These are phyloP conservation scores for Cadophora malorum DNA, from an alignment of 2,329 filamentous ascomycete genomes.

Conservation along the genomic window DNA sequence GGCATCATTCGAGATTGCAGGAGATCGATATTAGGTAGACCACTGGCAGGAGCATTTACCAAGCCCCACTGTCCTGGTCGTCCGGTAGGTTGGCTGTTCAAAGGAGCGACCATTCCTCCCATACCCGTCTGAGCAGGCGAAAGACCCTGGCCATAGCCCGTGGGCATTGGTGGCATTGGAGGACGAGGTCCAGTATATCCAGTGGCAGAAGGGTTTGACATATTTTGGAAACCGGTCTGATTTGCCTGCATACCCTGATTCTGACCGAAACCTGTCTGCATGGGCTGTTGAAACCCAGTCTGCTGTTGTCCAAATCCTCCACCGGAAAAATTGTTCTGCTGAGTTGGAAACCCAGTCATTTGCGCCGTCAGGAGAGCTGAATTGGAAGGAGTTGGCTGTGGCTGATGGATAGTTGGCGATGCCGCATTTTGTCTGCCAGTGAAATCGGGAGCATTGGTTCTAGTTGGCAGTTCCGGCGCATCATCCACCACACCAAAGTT, in stretches of 20 bases:
- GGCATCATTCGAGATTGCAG: constrained; percentile 97
- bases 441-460: constrained; percentile 75
- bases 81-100: constrained; percentile 95
- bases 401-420: constrained; percentile 67
- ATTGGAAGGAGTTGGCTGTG: constrained; percentile 77
- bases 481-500: constrained; percentile 91
- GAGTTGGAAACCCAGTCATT: constrained; percentile 70
- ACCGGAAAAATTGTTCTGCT: constrained; percentile 50
- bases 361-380: constrained; percentile 68
- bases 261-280: constrained; percentile 60
- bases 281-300: constrained; percentile 51
- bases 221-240: constrained; percentile 72
- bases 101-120: constrained; percentile 56
- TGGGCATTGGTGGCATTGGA: constrained; percentile 84
- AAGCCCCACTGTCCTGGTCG: constrained; percentile 97
- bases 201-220: constrained; percentile 73
- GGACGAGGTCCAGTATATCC: constrained; percentile 82
- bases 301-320: constrained; percentile 52
- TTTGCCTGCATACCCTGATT: constrained; percentile 68
- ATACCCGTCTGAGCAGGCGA: constrained; percentile 71
- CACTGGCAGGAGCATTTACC: constrained; percentile 89
- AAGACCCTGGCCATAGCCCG: constrained; percentile 66
- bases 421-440: constrained; percentile 59
- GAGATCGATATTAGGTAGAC: constrained; percentile 91
- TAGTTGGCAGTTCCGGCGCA: constrained; percentile 55